Base-by-base conservation (phyloP, 257 asterid genomes). In the Solanum acaule region DNA sequence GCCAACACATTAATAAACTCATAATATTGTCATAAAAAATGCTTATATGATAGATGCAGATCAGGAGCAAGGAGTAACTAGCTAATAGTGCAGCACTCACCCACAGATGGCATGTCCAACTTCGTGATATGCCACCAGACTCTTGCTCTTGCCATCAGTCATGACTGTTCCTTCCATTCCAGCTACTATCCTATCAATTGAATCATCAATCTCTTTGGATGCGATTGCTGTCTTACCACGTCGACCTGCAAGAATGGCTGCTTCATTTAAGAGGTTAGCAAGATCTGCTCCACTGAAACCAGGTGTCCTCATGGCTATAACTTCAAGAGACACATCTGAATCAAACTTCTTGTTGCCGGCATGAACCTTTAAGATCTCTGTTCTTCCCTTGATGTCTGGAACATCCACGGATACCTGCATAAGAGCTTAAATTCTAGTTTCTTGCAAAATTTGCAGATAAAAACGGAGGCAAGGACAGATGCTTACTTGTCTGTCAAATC, bases 121-220 rank as follows among this genome's bases (percentile, higher is more conserved):
- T 94, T 97, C 99, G 87, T 96, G 99, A 93, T 97, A 97, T 10
- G 99, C 98, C 87, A 97, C 98, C 10, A 97, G 95, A 92, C 98
- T 97, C 90, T 97, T 97, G 95, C 99, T 96, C 95, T 97, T 97
- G 76, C 99, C 99, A 89, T 97, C 99, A 42, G 99, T 97, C 99
- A 97, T 97, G 44, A 93, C 94, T 52, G 98, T 97, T 63, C 99
- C 98, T 91, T 97, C 99, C 99, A 97, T 97, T 78, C 99, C 99
- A 22, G 99, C 99, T 85, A 97, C 99, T 59, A 96, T 97, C 92
- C 99, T 93, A 88, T 97, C 99, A 87, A 97, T 97, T 14, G 99
- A 96, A 87, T 97, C 99, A 88, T 97, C 99, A 61, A 96, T 93
- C 90, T 97, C 99, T 93, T 94, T 96, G 25, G 98, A 94, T 31